Conservation (phyloP, 306 rosid genomes). For the Malus fusca region DNA sequence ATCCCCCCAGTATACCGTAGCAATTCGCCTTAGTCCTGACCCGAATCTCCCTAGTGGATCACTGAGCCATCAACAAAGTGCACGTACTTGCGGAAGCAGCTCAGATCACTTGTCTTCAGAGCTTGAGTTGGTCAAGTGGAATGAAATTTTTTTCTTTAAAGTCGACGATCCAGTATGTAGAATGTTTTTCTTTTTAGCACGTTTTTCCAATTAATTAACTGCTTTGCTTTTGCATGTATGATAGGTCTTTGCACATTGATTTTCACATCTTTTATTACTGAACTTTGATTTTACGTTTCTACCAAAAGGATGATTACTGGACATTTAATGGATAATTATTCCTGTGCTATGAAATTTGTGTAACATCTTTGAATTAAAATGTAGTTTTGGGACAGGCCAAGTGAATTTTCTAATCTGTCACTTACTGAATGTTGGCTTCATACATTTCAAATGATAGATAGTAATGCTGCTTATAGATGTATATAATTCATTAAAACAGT, state of each 20-base stretch:
- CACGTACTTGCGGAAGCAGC: conserved; percentile 77
- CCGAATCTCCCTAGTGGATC: conserved; percentile 33
- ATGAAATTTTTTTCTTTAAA: conserved; percentile 92
- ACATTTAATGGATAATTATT: neutral
- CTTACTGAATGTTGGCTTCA: neutral
- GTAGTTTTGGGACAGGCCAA: neutral
- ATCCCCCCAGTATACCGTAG: conserved; percentile 63
- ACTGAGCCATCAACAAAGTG: conserved; percentile 68
- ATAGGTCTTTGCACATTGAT: neutral
- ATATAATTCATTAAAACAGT: neutral
- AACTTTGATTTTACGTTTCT: neutral
- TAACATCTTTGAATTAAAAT: neutral
- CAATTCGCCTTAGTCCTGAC: conserved; percentile 64
- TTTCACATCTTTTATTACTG: neutral
- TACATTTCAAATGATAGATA: neutral
- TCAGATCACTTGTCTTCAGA: conserved; percentile 46
- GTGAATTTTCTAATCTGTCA: too few species aligned
- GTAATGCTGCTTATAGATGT: neutral
- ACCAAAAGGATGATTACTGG: neutral
- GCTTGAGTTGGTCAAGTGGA: conserved; percentile 73
- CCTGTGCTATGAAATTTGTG: neutral
- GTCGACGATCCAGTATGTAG: conserved; percentile 68
- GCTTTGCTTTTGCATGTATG: neutral
- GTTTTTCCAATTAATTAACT: neutral
- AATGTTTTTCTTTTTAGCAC: neutral